A percentile compares a stretch with the other conserved stretches of the same genome.
phyloP scores from a whole-genome alignment of 148 eudicot species.

The Polygonum maritimum region DNA sequence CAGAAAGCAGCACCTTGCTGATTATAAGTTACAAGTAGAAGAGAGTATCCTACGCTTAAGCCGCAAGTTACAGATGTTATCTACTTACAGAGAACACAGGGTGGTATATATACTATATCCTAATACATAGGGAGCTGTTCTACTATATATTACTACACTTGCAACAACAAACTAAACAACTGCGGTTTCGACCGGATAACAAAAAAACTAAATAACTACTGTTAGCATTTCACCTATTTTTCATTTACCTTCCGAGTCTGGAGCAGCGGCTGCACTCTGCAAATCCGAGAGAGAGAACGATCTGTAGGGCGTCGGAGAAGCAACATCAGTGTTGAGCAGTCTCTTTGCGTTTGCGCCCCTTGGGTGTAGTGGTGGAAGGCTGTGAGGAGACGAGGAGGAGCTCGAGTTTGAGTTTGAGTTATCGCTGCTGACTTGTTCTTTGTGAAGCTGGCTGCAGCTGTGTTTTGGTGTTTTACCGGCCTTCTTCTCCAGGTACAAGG shows the following conservation, averaged over 20 bases:
- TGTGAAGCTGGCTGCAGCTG: constrained; percentile 24
- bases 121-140: background rate
- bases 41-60: background rate
- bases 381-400: constrained; percentile 25
- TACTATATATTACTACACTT: background rate
- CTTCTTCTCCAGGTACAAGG: constrained; percentile 26
- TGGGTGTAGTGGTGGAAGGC: constrained; percentile 50
- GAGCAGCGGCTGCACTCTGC: constrained; percentile 16
- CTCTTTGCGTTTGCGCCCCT: constrained; percentile 16
- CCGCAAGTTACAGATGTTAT: background rate
- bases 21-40: background rate
- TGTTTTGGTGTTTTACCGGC: constrained; percentile 8
- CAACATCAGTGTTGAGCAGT: constrained; percentile 4
- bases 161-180: background rate
- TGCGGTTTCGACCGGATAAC: too few relatives aligned
- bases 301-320: constrained; percentile 29
- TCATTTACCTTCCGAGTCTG: background rate
- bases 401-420: constrained; percentile 25
- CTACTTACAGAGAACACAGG: background rate
- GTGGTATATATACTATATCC: background rate
- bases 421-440: constrained; percentile 29
- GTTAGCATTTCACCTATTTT: background rate
- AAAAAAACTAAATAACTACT: background rate
- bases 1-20: background rate
- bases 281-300: constrained; percentile 59